These are phyloP conservation scores for Thyridium curvatum DNA, from an alignment of 2,329 filamentous ascomycete genomes.

Conservation along the genomic window DNA sequence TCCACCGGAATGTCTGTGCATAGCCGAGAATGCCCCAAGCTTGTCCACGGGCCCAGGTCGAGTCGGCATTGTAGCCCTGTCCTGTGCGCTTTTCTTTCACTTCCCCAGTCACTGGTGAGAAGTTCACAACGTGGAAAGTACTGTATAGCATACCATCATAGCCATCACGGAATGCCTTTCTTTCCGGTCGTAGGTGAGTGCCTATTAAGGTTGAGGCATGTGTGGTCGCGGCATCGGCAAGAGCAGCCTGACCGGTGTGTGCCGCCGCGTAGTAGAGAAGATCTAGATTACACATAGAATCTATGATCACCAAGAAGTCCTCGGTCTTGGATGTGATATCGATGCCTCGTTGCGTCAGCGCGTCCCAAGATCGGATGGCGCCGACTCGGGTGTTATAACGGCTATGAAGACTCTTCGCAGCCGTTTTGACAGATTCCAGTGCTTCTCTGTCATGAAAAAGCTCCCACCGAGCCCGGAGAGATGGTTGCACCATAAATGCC, in stretches of 20 bases:
- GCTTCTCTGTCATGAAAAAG: slow-evolving; percentile 31
- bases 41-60: slow-evolving; percentile 46
- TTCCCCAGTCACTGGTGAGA: slow-evolving; percentile 32
- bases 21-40: slow-evolving; percentile 46
- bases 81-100: slow-evolving; percentile 39
- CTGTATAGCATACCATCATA: slow-evolving; percentile 19
- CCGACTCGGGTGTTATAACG: slow-evolving; percentile 34
- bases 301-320: slow-evolving; percentile 34
- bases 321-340: slow-evolving; percentile 21
- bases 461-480: slow-evolving; percentile 41
- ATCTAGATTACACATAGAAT: slow-evolving; percentile 33
- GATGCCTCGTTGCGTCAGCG: slow-evolving; percentile 20
- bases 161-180: not conserved
- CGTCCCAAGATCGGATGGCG: slow-evolving; percentile 45
- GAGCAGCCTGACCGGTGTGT: slow-evolving; percentile 16
- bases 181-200: slow-evolving; percentile 32
- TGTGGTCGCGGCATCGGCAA: slow-evolving; percentile 20
- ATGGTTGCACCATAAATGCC: slow-evolving; percentile 46
- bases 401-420: slow-evolving; percentile 33
- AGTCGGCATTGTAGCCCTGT: slow-evolving; percentile 38
- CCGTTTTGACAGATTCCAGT: slow-evolving; percentile 31
- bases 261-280: slow-evolving; percentile 27
- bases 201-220: slow-evolving; percentile 34
- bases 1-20: slow-evolving; percentile 42
- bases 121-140: slow-evolving; percentile 42